Percentiles rank a stretch among this genome's conserved stretches.
These are phyloP conservation scores for Solanum commersonii DNA, from an alignment of 257 asterid species.

Conservation along the genomic window DNA sequence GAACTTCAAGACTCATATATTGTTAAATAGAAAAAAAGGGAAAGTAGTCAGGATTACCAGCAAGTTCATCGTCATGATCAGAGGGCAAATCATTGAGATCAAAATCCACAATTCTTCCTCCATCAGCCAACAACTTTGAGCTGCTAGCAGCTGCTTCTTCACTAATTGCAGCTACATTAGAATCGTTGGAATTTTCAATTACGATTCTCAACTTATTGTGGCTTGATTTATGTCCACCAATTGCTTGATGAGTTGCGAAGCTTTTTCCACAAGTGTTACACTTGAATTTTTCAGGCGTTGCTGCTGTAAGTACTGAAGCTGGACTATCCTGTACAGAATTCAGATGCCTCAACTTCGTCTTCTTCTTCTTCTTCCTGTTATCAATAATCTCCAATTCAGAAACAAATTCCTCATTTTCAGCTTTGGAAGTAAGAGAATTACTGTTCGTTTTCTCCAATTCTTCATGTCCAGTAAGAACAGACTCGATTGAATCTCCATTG, in stretches of 20 bases:
- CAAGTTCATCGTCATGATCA: slow-evolving; percentile 8
- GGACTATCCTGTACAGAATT: neutral
- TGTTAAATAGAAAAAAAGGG: slow-evolving; percentile 3
- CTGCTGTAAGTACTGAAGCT: too few species aligned
- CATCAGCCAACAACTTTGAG: slow-evolving; percentile 1
- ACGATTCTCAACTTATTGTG: slow-evolving; percentile 22
- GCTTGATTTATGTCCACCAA: slow-evolving; percentile 40
- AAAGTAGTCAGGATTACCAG: neutral
- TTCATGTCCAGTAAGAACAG: neutral
- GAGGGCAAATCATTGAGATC: slow-evolving; percentile 52
- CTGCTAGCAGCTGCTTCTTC: slow-evolving; percentile 7
- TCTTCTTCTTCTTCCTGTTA: slow-evolving; percentile 21
- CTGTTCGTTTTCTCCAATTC: slow-evolving; percentile 18
- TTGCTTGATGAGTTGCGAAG: slow-evolving; percentile 30
- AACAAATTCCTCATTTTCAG: neutral
- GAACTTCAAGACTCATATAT: neutral
- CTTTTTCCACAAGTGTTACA: slow-evolving; percentile 21
- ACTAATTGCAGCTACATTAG: neutral
- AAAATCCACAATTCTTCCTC: slow-evolving; percentile 13
- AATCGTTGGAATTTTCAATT: slow-evolving; percentile 5
- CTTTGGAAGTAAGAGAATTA: slow-evolving; percentile 6
- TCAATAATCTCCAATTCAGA: neutral
- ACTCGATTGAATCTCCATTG: slow-evolving; percentile 3
- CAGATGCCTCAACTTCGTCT: slow-evolving; percentile 20
- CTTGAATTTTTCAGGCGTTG: slow-evolving; percentile 14